Conservation (phyloP, 805 yeast species). For the Yamadazyma endophytica region DNA sequence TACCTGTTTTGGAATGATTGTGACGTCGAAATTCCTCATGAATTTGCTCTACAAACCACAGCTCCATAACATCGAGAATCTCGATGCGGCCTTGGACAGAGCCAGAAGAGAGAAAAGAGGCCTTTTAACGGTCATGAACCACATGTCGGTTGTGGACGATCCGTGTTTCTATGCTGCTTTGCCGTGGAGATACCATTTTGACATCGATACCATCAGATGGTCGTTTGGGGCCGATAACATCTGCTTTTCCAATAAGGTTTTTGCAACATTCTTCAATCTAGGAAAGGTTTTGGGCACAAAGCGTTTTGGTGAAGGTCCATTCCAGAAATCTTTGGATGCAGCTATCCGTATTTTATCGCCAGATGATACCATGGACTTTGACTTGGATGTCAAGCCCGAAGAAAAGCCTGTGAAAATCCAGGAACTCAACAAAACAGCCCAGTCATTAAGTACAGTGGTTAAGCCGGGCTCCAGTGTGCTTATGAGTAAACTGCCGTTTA, state of each 20-base stretch:
- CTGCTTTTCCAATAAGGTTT: conserved; percentile 60
- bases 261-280: conserved; percentile 66
- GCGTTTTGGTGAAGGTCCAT: conserved; percentile 90
- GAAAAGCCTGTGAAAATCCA: conserved; percentile 30
- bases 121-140: conserved; percentile 84
- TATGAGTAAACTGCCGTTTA: conserved; percentile 46
- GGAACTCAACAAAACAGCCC: conserved; percentile 26
- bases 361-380: conserved; percentile 58
- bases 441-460: conserved; percentile 16
- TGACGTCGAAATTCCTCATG: conserved; percentile 58
- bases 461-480: conserved; percentile 27
- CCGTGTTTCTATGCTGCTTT: conserved; percentile 86
- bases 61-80: conserved; percentile 56
- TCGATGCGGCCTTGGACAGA: conserved; percentile 60
- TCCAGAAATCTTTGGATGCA: conserved; percentile 87
- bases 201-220: conserved; percentile 78
- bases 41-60: conserved; percentile 61
- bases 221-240: conserved; percentile 91
- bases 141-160: conserved; percentile 89
- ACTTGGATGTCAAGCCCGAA: conserved; percentile 30
- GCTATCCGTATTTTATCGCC: conserved; percentile 76
- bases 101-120: conserved; percentile 70
- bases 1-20: conserved; percentile 64
- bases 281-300: conserved; percentile 88
- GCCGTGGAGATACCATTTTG: conserved; percentile 63